Evolutionary conservation across 495 filamentous ascomycete species (phyloP).

Genomic region (Penicillium lagena): DNA sequence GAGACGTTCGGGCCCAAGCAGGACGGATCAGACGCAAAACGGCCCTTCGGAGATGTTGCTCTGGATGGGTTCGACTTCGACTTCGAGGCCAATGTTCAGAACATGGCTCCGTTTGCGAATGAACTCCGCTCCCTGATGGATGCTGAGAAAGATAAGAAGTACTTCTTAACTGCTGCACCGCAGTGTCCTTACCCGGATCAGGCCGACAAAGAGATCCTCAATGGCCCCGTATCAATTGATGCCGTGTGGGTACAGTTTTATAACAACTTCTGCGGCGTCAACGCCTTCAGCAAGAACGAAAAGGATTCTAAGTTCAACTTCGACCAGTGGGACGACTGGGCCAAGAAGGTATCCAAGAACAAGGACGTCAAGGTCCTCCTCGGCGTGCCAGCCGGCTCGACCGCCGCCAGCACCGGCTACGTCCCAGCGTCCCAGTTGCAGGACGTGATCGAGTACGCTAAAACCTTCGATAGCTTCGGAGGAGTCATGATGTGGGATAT

Average conservation of each 20-base stretch:
- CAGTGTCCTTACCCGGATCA: conserved; percentile 63
- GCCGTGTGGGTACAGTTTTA: conserved; percentile 70
- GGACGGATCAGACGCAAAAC: conserved; percentile 23
- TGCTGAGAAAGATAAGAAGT: conserved; percentile 40
- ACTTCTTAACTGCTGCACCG: conserved; percentile 60
- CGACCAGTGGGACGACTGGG: conserved; percentile 66
- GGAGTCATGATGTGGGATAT: conserved; percentile 73
- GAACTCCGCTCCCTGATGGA: conserved; percentile 50
- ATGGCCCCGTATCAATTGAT: conserved; percentile 48
- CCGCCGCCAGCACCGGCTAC: conserved; percentile 56
- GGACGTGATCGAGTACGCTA: conserved; percentile 42
- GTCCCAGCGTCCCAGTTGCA: conserved; percentile 35
- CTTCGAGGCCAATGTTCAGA: conserved; percentile 43
- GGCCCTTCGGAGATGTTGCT: conserved; percentile 58
- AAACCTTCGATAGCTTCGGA: conserved; percentile 55
- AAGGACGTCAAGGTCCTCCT: conserved; percentile 58
- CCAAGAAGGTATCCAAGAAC: conserved; percentile 54
- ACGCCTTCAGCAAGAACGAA: conserved; percentile 39
- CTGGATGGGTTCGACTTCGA: conserved; percentile 73
- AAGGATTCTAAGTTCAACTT: conserved; percentile 62
- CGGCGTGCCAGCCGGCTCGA: conserved; percentile 56
- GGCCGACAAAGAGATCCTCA: conserved; percentile 50
- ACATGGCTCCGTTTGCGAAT: conserved; percentile 51
- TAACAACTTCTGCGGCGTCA: conserved; percentile 64
- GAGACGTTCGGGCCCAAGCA: conserved; percentile 51